phyloP scores from a whole-genome alignment of 805 yeast genomes.

The Teunomyces barrocoloradensis region DNA sequence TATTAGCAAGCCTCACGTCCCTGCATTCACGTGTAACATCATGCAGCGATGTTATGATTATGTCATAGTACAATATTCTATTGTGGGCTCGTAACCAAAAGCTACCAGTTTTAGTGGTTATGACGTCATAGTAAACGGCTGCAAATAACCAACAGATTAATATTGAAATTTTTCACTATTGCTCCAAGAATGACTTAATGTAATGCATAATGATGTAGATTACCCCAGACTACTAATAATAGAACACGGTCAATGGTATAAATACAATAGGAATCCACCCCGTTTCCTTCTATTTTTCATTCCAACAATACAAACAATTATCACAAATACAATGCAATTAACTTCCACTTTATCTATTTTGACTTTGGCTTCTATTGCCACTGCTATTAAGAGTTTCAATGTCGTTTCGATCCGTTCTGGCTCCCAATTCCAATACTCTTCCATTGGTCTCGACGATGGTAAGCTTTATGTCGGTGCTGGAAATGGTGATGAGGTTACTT shows the following conservation, averaged over 20 bases:
- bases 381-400: slow-evolving; percentile 20
- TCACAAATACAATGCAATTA: slow-evolving; percentile 10
- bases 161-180: background rate
- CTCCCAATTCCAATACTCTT: slow-evolving; percentile 21
- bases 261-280: background rate
- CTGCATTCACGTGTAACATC: background rate
- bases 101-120: background rate
- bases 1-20: background rate
- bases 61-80: background rate
- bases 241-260: background rate
- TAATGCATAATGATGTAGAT: background rate
- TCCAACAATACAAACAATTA: background rate
- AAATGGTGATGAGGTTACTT: slow-evolving; percentile 9
- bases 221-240: slow-evolving; percentile 2
- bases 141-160: background rate
- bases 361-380: slow-evolving; percentile 19
- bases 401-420: slow-evolving; percentile 25
- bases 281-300: background rate
- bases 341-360: slow-evolving; percentile 17
- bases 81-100: background rate
- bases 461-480: slow-evolving; percentile 10
- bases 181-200: background rate
- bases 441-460: slow-evolving; percentile 8
- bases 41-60: background rate
- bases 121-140: background rate